Percentiles rank a stretch among this genome's conserved stretches.
phyloP scores from a whole-genome alignment of 257 asterid species.

The Petunia secreta region DNA sequence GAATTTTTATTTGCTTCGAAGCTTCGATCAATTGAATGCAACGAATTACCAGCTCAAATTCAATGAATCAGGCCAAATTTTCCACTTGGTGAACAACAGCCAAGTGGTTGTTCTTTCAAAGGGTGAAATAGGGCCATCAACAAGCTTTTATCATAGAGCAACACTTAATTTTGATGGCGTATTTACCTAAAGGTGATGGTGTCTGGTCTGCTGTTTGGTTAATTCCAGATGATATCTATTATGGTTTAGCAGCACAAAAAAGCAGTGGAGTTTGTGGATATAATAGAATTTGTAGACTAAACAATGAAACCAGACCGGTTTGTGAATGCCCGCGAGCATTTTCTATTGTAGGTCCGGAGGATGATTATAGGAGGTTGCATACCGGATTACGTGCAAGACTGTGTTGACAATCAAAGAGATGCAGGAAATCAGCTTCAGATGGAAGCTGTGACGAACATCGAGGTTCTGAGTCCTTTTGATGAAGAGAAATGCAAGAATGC shows the following conservation, averaged over 20 bases:
- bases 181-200: constrained; percentile 32
- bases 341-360: constrained; percentile 34
- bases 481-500: constrained; percentile 32
- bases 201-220: constrained; percentile 38
- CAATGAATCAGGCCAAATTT: constrained; percentile 36
- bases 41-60: constrained; percentile 33
- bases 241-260: not conserved
- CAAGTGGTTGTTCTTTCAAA: constrained; percentile 15
- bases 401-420: constrained; percentile 24
- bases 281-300: constrained; percentile 43
- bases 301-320: constrained; percentile 30
- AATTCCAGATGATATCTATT: constrained; percentile 37
- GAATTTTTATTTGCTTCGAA: constrained; percentile 29
- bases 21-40: not conserved
- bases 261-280: constrained; percentile 63
- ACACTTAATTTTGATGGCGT: constrained; percentile 49
- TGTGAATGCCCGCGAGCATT: constrained; percentile 46
- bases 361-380: constrained; percentile 37
- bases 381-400: constrained; percentile 40
- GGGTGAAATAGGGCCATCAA: constrained; percentile 18
- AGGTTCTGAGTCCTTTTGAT: constrained; percentile 13
- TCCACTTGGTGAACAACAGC: not conserved
- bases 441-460: constrained; percentile 34
- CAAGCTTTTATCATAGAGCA: constrained; percentile 35
- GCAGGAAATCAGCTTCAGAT: constrained; percentile 15